phyloP scores from a whole-genome alignment of 768 basidiomycete species.

The Cystofilobasidium ferigula region DNA sequence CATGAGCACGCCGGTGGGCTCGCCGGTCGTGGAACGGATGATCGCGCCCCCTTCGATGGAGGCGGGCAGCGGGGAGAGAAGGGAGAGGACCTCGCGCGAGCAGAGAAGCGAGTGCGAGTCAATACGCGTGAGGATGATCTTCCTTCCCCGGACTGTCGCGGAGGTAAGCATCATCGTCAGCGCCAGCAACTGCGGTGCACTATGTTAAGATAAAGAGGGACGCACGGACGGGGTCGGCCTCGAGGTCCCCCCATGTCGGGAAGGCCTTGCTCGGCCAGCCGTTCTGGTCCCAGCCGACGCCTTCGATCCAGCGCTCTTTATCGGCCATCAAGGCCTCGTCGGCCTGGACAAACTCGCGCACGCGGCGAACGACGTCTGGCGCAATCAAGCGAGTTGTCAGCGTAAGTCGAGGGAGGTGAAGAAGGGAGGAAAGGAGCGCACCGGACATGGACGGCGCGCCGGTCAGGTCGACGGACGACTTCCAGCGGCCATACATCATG shows the following conservation, averaged over 20 bases:
- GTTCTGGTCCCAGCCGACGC: conserved; percentile 92
- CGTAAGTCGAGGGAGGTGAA: no score
- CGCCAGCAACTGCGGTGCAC: no score
- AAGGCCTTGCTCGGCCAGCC: conserved; percentile 43
- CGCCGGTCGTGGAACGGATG: conserved; percentile 50
- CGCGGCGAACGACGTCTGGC: conserved; percentile 52
- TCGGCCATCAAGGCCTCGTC: conserved; percentile 45
- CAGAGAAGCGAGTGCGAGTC: conserved; percentile 59
- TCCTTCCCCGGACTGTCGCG: conserved; percentile 47
- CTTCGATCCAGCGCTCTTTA: conserved; percentile 59
- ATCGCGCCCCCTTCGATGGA: conserved; percentile 66
- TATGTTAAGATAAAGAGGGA: no score
- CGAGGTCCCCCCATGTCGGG: conserved; percentile 69
- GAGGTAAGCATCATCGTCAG: no score
- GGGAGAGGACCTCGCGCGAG: conserved; percentile 46
- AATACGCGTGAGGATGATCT: conserved; percentile 62
- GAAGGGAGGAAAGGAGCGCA: conserved; percentile 30
- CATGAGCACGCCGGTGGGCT: conserved; percentile 53
- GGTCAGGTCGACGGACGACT: conserved; percentile 45
- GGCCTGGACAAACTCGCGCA: conserved; percentile 51
- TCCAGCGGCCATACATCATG: conserved; percentile 13
- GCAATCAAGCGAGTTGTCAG: not conserved
- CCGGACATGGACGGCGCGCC: conserved; percentile 52
- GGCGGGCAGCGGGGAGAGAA: conserved; percentile 50
- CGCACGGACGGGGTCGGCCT: conserved; percentile 48